Base-by-base conservation (phyloP, 208 protist genomes). In the Angomonas deanei region DNA sequence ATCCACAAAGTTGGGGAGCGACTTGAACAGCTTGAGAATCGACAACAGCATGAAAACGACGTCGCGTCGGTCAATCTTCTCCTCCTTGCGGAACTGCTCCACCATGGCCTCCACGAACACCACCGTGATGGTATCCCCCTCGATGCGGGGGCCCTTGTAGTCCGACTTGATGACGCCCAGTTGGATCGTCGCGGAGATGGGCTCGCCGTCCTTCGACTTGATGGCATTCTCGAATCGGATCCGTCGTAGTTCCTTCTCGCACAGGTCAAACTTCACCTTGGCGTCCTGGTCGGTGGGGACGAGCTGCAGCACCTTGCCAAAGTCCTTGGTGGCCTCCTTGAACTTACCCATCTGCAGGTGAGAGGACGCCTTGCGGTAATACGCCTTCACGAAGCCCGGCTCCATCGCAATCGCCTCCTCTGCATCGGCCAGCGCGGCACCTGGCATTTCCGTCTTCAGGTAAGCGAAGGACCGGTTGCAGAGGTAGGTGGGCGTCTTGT, bases 211-310 rank as follows among this genome's bases (percentile, higher is more conserved):
- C 55, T 96, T 89, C 3, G 76, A 83, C 57, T 86, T 80, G 64
- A 99, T 99, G 0, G 97, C 98, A 42, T 91, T 90, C 52, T 93
- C 88, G 76, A 99, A 99, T 10, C 85, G 80, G n/a, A 93, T 91
- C 1, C 83, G 82, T 32, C 88, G 90, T 15, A 98, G 72, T 56
- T 98, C 86, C 73, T 97, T 97, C 47, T 98, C 91, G 59, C 93
- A 98, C 23, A 88, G 69, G 38, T 97, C 96, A 15, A 88, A 79
- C 81, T 98, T 98, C 42, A 56, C 60, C 70, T 86, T 68, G 4
- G 93, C 97, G 36, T 98, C 94, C 53, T 70, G 74, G 53, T 98
- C 94, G 3, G 28, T 90, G 5, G 98, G 97, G 46, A 83, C 66
- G 0, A 98, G 71, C 70, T 96, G 83, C 46, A 96, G 74, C 17